phyloP scores from a whole-genome alignment of 2,329 filamentous ascomycete species.

The Ophiostoma sp. region DNA sequence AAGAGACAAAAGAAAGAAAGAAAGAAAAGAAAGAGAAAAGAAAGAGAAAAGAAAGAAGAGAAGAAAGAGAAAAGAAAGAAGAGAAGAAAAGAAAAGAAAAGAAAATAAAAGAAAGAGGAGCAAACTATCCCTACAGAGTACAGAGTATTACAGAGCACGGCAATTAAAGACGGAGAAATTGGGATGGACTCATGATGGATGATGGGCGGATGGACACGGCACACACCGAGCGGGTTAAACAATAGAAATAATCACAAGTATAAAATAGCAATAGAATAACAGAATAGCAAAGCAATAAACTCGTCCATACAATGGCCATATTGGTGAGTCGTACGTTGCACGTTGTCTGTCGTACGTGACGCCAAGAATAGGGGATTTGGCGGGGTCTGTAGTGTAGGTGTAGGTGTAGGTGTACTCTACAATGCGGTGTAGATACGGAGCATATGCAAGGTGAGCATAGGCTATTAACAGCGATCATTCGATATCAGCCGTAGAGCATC shows the following conservation, averaged over 20 bases:
- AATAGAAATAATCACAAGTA: background rate
- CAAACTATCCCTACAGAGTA: background rate
- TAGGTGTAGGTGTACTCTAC: too few species aligned
- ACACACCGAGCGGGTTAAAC: background rate
- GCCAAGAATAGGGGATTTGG: background rate
- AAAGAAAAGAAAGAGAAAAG: background rate
- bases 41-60: background rate
- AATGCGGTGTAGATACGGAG: too few species aligned
- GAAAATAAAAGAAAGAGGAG: background rate
- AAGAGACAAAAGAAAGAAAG: background rate
- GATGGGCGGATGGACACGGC: background rate
- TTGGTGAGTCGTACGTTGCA: background rate
- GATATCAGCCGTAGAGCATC: too few species aligned
- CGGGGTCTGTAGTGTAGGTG: too few species aligned
- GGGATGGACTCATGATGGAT: background rate
- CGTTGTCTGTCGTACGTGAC: slow-evolving; percentile 4
- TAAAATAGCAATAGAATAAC: background rate
- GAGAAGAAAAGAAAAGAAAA: background rate
- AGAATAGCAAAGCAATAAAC: background rate
- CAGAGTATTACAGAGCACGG: background rate
- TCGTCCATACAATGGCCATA: too few species aligned
- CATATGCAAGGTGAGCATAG: too few species aligned
- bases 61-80: background rate
- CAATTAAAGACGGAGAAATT: background rate
- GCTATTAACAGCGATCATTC: too few species aligned